Evolutionary conservation across 2,329 filamentous ascomycete genomes (phyloP).

Genomic region (Penicillium sp.): DNA sequence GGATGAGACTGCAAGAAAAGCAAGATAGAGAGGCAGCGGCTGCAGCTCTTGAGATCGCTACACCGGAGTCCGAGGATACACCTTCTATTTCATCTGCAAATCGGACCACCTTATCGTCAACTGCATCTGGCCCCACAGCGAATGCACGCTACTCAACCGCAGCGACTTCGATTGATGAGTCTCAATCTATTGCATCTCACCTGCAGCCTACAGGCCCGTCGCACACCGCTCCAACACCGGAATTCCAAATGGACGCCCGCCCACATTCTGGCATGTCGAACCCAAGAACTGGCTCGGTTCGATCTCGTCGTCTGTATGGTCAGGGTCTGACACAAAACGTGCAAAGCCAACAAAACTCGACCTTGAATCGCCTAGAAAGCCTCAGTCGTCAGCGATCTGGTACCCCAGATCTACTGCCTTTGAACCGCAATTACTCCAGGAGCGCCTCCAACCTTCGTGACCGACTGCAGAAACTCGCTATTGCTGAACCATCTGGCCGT

Average conservation of each 20-base stretch:
- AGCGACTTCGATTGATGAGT: constrained; percentile 81
- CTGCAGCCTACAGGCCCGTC: constrained; percentile 9
- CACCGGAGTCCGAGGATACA: constrained; percentile 45
- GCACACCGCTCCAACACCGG: constrained; percentile 6
- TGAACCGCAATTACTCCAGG: constrained; percentile 46
- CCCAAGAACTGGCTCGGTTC: constrained; percentile 66
- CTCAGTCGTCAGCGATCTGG: constrained; percentile 66
- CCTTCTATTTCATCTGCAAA: constrained; percentile 69
- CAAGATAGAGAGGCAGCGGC: constrained; percentile 39
- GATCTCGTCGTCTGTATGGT: constrained; percentile 77
- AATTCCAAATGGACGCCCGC: constrained; percentile 25
- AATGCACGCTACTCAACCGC: constrained; percentile 78
- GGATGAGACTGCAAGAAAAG: constrained; percentile 59
- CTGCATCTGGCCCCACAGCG: constrained; percentile 69
- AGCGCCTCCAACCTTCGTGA: constrained; percentile 70
- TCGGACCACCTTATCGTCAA: constrained; percentile 81
- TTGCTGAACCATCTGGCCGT: constrained; percentile 23
- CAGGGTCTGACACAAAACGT: constrained; percentile 77
- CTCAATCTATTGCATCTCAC: constrained; percentile 49
- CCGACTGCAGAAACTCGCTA: constrained; percentile 39
- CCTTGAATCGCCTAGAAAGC: constrained; percentile 77
- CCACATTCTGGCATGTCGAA: constrained; percentile 34
- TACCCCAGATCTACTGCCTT: constrained; percentile 52
- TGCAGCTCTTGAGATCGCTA: constrained; percentile 36
- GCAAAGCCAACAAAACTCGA: constrained; percentile 76